Percentiles rank a stretch among this genome's conserved stretches.
Evolutionary conservation across 805 yeast genomes (phyloP).

Genomic region (Lipomyces yamadae): DNA sequence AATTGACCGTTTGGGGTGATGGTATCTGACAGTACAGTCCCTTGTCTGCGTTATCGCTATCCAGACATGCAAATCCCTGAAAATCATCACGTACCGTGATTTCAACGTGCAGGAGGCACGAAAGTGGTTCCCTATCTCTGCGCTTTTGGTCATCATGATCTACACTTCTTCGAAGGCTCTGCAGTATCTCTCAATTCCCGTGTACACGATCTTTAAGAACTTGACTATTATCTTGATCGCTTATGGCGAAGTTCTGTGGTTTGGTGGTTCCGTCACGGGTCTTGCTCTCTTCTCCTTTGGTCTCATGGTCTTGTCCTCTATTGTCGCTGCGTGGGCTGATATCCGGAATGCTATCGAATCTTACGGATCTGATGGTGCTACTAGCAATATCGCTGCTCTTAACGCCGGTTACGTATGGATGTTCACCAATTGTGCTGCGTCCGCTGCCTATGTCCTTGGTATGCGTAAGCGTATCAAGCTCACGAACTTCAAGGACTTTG

Average conservation of each 20-base stretch:
- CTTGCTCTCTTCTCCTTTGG: constrained; percentile 88
- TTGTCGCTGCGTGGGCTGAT: constrained; percentile 93
- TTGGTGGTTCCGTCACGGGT: constrained; percentile 87
- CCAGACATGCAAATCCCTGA: constrained; percentile 69
- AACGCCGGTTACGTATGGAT: constrained; percentile 94
- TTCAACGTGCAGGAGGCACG: constrained; percentile 85
- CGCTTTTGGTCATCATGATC: constrained; percentile 88
- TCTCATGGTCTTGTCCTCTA: constrained; percentile 93
- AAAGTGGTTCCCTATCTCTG: constrained; percentile 88
- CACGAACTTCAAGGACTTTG: constrained; percentile 76
- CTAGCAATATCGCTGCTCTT: constrained; percentile 44
- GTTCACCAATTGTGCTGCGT: constrained; percentile 90
- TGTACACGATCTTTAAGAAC: constrained; percentile 97
- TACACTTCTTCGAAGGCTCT: constrained; percentile 95
- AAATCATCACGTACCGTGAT: constrained; percentile 83
- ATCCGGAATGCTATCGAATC: constrained; percentile 50
- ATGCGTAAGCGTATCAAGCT: constrained; percentile 98
- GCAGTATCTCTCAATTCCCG: constrained; percentile 89
- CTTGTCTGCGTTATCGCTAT: constrained; percentile 79
- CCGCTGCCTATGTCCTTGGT: constrained; percentile 89
- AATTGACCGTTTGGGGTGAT: constrained; percentile 4
- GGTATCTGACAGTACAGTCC: constrained; percentile 45
- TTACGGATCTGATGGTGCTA: constrained; percentile 46
- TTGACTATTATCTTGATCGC: constrained; percentile 95
- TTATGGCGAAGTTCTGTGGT: constrained; percentile 97